Percentiles rank a stretch among this genome's conserved stretches.
Evolutionary conservation across 2,329 filamentous ascomycete species (phyloP).

Genomic region (Podosphaera fusca): DNA sequence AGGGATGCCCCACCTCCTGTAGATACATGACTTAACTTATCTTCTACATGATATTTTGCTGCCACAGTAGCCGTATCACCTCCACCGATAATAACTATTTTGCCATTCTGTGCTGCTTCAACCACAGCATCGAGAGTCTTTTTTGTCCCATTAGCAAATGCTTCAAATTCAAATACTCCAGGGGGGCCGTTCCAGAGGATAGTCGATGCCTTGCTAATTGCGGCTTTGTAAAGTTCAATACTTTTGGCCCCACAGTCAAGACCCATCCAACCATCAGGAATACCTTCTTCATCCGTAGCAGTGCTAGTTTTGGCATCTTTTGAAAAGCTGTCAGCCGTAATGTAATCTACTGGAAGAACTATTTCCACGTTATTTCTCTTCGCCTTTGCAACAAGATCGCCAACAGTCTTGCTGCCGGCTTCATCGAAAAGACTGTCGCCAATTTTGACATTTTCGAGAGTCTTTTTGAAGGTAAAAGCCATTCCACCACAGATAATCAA

Average conservation of each 20-base stretch:
- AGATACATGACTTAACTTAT: constrained; percentile 94
- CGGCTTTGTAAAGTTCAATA: constrained; percentile 65
- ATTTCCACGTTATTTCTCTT: constrained; percentile 92
- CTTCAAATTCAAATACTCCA: constrained; percentile 92
- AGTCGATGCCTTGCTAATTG: constrained; percentile 74
- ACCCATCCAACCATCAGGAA: constrained; percentile 95
- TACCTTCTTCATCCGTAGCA: constrained; percentile 69
- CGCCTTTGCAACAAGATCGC: constrained; percentile 74
- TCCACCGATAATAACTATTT: constrained; percentile 96
- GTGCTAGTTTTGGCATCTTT: constrained; percentile 59
- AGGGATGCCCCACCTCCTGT: constrained; percentile 89
- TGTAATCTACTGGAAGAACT: constrained; percentile 81
- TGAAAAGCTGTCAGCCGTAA: constrained; percentile 88
- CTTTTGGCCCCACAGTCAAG: constrained; percentile 85
- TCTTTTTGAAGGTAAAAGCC: constrained; percentile 99
- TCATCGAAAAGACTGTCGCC: constrained; percentile 85
- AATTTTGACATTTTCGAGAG: constrained; percentile 73
- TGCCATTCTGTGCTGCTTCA: constrained; percentile 53
- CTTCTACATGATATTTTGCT: constrained; percentile 88
- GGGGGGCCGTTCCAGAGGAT: constrained; percentile 98
- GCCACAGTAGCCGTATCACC: constrained; percentile 96
- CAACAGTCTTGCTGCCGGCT: constrained; percentile 77
- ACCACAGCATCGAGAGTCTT: constrained; percentile 76
- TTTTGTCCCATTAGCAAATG: constrained; percentile 84
- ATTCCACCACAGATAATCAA: constrained; percentile 93